A percentile compares a stretch with the other conserved stretches of the same genome.
Evolutionary conservation across 2,329 filamentous ascomycete species (phyloP).

Genomic region (Colletotrichum sp.): DNA sequence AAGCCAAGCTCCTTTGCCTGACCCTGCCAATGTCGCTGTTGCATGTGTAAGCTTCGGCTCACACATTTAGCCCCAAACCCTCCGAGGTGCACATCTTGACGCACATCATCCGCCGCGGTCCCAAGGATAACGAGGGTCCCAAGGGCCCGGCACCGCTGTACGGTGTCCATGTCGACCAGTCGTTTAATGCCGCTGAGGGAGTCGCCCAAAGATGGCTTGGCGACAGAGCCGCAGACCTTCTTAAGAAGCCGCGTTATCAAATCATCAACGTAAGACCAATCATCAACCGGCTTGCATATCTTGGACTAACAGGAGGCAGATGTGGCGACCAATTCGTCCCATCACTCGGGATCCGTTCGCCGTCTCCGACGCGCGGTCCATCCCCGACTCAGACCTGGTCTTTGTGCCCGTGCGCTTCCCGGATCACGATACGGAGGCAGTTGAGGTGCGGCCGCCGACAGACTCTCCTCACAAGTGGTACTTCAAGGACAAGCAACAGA

Average conservation of each 20-base stretch:
- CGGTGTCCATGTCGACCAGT: slow-evolving; percentile 61
- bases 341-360: slow-evolving; percentile 52
- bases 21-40: neutral
- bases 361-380: slow-evolving; percentile 55
- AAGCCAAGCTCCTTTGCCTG: neutral
- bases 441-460: slow-evolving; percentile 52
- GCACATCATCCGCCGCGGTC: slow-evolving; percentile 14
- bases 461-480: slow-evolving; percentile 54
- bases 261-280: slow-evolving; percentile 58
- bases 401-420: slow-evolving; percentile 28
- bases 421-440: slow-evolving; percentile 40
- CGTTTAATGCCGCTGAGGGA: slow-evolving; percentile 45
- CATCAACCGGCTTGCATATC: slow-evolving; percentile 46
- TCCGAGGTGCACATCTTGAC: slow-evolving; percentile 14
- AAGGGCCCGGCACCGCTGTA: slow-evolving; percentile 18
- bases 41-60: neutral
- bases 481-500: slow-evolving; percentile 55
- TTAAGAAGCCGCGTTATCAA: slow-evolving; percentile 48
- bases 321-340: slow-evolving; percentile 39
- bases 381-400: slow-evolving; percentile 56
- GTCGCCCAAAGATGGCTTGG: slow-evolving; percentile 13
- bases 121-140: slow-evolving; percentile 2
- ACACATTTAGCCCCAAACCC: slow-evolving; percentile 2
- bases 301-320: slow-evolving; percentile 46
- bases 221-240: slow-evolving; percentile 28